These are phyloP conservation scores for Melanogaster broomeanus DNA, from an alignment of 768 basidiomycete species.

Conservation along the genomic window DNA sequence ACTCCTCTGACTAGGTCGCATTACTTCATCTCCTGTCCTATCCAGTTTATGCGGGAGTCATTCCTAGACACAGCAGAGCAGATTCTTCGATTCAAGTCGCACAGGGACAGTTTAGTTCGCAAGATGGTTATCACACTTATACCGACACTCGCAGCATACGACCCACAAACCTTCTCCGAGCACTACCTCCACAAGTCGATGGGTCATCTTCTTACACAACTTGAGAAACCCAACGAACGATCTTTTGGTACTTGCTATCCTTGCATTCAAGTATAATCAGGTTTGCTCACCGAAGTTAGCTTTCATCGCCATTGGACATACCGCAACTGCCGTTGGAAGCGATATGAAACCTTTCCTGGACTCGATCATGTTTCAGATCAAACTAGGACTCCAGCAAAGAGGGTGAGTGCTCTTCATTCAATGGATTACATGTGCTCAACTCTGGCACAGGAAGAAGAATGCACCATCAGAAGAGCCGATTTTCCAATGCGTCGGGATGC, in stretches of 20 bases:
- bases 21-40: slow-evolving; percentile 3
- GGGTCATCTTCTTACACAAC: slow-evolving; percentile 84
- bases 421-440: slow-evolving; percentile 2
- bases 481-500: slow-evolving; percentile 97
- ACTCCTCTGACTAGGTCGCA: background rate
- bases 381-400: slow-evolving; percentile 81
- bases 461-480: slow-evolving; percentile 93
- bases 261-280: slow-evolving; percentile 11
- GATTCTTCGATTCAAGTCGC: slow-evolving; percentile 84
- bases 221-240: slow-evolving; percentile 88
- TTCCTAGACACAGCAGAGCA: slow-evolving; percentile 88
- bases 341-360: slow-evolving; percentile 98
- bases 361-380: slow-evolving; percentile 85
- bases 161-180: slow-evolving; percentile 88
- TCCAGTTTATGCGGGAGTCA: slow-evolving; percentile 83
- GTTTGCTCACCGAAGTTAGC: slow-evolving; percentile 45
- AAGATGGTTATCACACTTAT: slow-evolving; percentile 96
- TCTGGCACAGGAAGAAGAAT: slow-evolving; percentile 67
- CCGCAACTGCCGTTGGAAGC: slow-evolving; percentile 86
- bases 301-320: slow-evolving; percentile 95
- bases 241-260: slow-evolving; percentile 61
- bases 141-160: slow-evolving; percentile 91
- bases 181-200: slow-evolving; percentile 93
- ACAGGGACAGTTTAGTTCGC: slow-evolving; percentile 84
- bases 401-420: slow-evolving; percentile 53